These are phyloP conservation scores for Ambispora gerdemannii DNA, from an alignment of 192 early-diverging fungal species.

Conservation along the genomic window DNA sequence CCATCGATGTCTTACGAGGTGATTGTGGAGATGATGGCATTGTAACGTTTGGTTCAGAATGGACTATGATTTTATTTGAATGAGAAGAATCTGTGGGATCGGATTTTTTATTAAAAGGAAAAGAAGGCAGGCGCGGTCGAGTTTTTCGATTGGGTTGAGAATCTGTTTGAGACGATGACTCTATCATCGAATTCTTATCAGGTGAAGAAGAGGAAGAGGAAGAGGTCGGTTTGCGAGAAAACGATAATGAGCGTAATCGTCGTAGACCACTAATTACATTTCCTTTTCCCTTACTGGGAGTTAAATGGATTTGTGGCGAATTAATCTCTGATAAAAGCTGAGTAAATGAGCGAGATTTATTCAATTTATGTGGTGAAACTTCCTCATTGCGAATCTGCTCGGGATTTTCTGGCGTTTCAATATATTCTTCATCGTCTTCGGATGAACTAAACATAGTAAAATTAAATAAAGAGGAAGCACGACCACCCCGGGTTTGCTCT, in stretches of 20 bases:
- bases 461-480: conserved; percentile 22
- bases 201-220: too few relatives aligned
- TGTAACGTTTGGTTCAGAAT: background rate
- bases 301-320: background rate
- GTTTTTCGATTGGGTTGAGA: background rate
- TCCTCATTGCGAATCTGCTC: conserved; percentile 5
- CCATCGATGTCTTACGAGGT: background rate
- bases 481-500: conserved; percentile 11
- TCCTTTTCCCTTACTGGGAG: background rate
- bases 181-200: too few relatives aligned
- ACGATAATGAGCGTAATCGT: conserved; percentile 20
- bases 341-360: conserved; percentile 8
- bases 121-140: background rate
- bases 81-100: background rate
- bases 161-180: too few relatives aligned
- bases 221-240: conserved; percentile 1
- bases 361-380: background rate
- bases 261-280: background rate
- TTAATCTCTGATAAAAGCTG: background rate
- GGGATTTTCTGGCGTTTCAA: background rate
- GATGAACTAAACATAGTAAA: conserved; percentile 16
- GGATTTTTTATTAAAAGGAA: background rate
- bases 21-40: background rate
- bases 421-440: conserved; percentile 27
- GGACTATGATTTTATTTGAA: background rate